Evolutionary conservation across 2,329 filamentous ascomycete genomes (phyloP), one percentile per base, ranked within the genome.

Genomic region (Neofusicoccum ribis): DNA sequence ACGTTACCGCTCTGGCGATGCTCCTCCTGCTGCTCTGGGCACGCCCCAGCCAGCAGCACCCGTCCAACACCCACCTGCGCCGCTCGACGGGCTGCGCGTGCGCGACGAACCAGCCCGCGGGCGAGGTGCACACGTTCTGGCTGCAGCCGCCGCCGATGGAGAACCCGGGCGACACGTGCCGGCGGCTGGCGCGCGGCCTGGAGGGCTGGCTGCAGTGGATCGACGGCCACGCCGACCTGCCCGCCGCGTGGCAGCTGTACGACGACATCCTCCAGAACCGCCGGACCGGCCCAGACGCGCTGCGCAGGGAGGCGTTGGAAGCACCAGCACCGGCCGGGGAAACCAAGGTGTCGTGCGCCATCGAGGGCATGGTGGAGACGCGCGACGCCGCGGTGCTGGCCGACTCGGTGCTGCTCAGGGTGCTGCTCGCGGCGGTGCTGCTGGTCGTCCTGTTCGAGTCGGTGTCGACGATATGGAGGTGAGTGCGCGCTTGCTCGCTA

Each of bases 81-180:
- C 37, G 54, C 14, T n/a, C 39, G 15, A 58, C 54, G 17, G 54
- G 54, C n/a, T 58, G 54, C 54, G 44, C 36, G 34, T 58, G 54
- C 39, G n/a, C 20, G 20, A 56, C 51, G 8, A 17, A 14, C 20
- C 5, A 4, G 5, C 9, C 37, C 12, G 14, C 54, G 8, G 11
- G 20, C 34, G 8, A 54, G 8, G 31, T 14, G 7, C 52, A 17
- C 39, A 23, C 41, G 12, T 58, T 58, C 36, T 58, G 54, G 54
- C 54, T 58, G 23, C 39, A 46, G 15, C 54, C 54, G 37, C 54
- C 37, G 8, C 39, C 23, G 20, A 9, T 44, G 14, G 54, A 58
- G 3, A 44, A 44, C 8, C 54, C 54, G 1, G 39, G 39, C 37
- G 54, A 58, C 39, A 58, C 54, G 2, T 58, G 54, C 39, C 23